Conservation (phyloP, 1,139 yeast genomes). For the Yamadazyma blattariae region DNA sequence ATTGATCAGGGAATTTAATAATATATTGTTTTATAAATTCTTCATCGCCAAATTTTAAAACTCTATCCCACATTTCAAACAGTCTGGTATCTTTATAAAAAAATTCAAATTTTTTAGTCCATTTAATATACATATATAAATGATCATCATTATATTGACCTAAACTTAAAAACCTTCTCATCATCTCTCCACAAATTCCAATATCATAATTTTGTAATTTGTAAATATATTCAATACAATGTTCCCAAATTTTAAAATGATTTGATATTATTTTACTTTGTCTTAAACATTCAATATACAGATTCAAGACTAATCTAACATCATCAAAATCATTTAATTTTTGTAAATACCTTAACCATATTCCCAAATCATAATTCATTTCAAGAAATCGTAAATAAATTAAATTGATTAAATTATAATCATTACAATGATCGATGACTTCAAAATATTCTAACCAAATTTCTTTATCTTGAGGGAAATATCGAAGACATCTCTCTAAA, state of each 20-base stretch:
- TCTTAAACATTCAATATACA: slow-evolving; percentile 53
- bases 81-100: slow-evolving; percentile 3
- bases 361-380: slow-evolving; percentile 39
- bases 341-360: slow-evolving; percentile 58
- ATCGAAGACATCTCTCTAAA: slow-evolving; percentile 49
- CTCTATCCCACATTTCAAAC: slow-evolving; percentile 10
- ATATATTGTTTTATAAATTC: slow-evolving; percentile 13
- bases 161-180: slow-evolving; percentile 9
- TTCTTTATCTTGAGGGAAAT: slow-evolving; percentile 8
- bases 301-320: slow-evolving; percentile 42
- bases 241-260: slow-evolving; percentile 63
- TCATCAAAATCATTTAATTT: slow-evolving; percentile 34
- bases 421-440: slow-evolving; percentile 19
- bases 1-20: slow-evolving; percentile 58
- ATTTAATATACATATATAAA: slow-evolving; percentile 9
- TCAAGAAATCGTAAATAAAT: slow-evolving; percentile 48
- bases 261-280: slow-evolving; percentile 46
- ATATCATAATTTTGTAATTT: slow-evolving; percentile 16
- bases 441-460: slow-evolving; percentile 8
- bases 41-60: slow-evolving; percentile 24
- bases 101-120: slow-evolving; percentile 3
- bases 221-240: slow-evolving; percentile 52
- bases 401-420: slow-evolving; percentile 21
- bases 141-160: slow-evolving; percentile 9
- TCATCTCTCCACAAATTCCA: slow-evolving; percentile 5